phyloP scores from a whole-genome alignment of 2,329 filamentous ascomycete species.

The Hawksworthiomyces lignivorus region DNA sequence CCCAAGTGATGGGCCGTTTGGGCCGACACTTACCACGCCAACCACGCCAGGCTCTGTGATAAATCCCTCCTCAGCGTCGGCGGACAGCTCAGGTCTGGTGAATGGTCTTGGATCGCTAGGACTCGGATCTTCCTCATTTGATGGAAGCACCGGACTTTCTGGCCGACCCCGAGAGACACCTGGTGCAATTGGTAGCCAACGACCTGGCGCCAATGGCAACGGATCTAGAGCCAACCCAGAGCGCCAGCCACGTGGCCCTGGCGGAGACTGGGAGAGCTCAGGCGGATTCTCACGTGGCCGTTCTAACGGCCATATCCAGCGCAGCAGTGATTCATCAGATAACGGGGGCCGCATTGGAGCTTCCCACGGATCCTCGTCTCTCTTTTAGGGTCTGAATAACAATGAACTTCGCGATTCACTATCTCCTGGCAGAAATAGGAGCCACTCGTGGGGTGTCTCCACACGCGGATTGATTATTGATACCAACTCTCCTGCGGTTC shows the following conservation, averaged over 20 bases:
- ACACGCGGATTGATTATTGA: too few relatives aligned
- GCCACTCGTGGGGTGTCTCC: too few relatives aligned
- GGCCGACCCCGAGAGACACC: slow-evolving; percentile 39
- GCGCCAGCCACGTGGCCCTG: slow-evolving; percentile 56
- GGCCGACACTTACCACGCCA: slow-evolving; percentile 29
- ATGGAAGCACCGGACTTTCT: slow-evolving; percentile 30
- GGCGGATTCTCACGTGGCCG: slow-evolving; percentile 48
- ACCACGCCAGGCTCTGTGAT: slow-evolving; percentile 27
- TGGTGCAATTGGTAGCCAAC: slow-evolving; percentile 59
- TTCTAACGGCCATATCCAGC: slow-evolving; percentile 52
- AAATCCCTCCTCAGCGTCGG: slow-evolving; percentile 17
- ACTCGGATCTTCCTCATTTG: slow-evolving; percentile 38
- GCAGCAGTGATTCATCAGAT: slow-evolving; percentile 40
- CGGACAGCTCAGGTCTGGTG: slow-evolving; percentile 31
- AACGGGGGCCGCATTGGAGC: slow-evolving; percentile 8
- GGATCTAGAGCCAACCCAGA: slow-evolving; percentile 43
- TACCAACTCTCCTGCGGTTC: too few relatives aligned
- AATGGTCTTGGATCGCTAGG: slow-evolving; percentile 43
- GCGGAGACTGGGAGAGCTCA: slow-evolving; percentile 46
- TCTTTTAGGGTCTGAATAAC: slow-evolving; percentile 1
- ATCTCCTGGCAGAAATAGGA: too few relatives aligned
- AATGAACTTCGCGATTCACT: not conserved
- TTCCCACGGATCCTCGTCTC: slow-evolving; percentile 6
- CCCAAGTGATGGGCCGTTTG: slow-evolving; percentile 26
- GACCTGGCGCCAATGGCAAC: slow-evolving; percentile 42